Base-by-base conservation (phyloP, 495 filamentous ascomycete species). In the Penicillium cosmopolitanum region DNA sequence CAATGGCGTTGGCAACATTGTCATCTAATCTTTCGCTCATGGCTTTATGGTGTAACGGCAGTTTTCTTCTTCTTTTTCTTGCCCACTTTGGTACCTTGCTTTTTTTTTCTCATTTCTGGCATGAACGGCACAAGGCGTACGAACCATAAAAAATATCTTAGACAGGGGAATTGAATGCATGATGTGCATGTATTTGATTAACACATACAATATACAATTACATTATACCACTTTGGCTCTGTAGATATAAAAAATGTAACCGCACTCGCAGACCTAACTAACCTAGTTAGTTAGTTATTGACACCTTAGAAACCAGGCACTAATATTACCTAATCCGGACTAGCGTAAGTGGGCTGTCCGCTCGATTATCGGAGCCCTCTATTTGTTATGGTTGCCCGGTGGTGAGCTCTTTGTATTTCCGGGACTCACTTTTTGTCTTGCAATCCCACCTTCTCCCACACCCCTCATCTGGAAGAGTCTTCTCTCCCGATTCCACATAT, bases 331-430 rank as follows among this genome's bases (percentile, higher is more conserved):
- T 0, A 4, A 58, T 61, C 21, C 0, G 51, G 67, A 15, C 43
- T 70, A 70, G 67, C 43, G 62, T 35, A 35, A 48, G 65, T 66
- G 65, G 67, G 62, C 65, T 68, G 64, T 46, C 55, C 53, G 57
- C 61, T 53, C 64, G 57, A 66, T 67, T 61, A 63, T 63, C 59
- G 58, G 51, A 46, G 28, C 51, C 57, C 58, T 62, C 53, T 67
- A 63, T 69, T 66, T 64, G 54, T 66, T 66, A 61, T 63, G 50
- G 15, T 57, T 54, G 59, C 48, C 56, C 15, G 12, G 15, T n/a
- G 12, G 12, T 63, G 54, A 60, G 65, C 68, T 62, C 57, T 52
- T 47, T 15, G 19, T 51, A 44, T 56, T 43, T 50, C n/a, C 28
- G 38, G 40, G 54, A 54, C 52, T 35, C 42, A 28, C 50, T 50